Conservation (phyloP, 768 basidiomycete species). For the Naematelia encephala region DNA sequence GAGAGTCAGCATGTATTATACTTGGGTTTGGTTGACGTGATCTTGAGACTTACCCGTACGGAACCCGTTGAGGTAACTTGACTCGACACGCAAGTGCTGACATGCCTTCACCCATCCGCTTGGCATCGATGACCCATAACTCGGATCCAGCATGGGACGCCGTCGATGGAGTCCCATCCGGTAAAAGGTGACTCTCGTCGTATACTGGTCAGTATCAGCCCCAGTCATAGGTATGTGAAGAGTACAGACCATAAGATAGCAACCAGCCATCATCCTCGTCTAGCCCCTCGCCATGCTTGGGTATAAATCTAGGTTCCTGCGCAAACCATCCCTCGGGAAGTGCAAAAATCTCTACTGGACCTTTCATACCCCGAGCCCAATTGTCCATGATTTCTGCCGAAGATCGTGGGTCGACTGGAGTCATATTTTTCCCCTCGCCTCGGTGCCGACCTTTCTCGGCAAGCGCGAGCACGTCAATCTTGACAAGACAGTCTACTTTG, state of each 20-base stretch:
- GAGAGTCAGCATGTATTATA: constrained; percentile 7
- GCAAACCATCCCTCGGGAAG: constrained; percentile 48
- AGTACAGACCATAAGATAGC: constrained; percentile 48
- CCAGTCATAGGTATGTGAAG: background rate
- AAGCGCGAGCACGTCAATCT: constrained; percentile 48
- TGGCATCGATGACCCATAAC: constrained; percentile 53
- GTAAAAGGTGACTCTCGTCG: constrained; percentile 48
- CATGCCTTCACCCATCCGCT: constrained; percentile 39
- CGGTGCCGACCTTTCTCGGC: constrained; percentile 32
- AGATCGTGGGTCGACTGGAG: constrained; percentile 44
- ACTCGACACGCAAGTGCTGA: constrained; percentile 41
- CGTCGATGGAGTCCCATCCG: constrained; percentile 36
- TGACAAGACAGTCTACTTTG: constrained; percentile 54
- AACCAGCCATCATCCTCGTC: constrained; percentile 52
- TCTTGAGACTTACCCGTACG: constrained; percentile 47
- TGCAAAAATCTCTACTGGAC: constrained; percentile 48
- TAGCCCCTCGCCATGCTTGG: constrained; percentile 19
- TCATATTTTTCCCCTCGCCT: constrained; percentile 27
- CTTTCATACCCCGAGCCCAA: constrained; percentile 28
- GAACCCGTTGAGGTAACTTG: constrained; percentile 48
- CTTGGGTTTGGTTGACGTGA: background rate
- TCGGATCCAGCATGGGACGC: constrained; percentile 45
- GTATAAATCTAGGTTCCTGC: constrained; percentile 52
- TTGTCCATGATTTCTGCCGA: constrained; percentile 41
- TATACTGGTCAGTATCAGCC: constrained; percentile 42